Evolutionary conservation across 73 alveolate genomes (phyloP).

Genomic region (Uronychia binucleata): DNA sequence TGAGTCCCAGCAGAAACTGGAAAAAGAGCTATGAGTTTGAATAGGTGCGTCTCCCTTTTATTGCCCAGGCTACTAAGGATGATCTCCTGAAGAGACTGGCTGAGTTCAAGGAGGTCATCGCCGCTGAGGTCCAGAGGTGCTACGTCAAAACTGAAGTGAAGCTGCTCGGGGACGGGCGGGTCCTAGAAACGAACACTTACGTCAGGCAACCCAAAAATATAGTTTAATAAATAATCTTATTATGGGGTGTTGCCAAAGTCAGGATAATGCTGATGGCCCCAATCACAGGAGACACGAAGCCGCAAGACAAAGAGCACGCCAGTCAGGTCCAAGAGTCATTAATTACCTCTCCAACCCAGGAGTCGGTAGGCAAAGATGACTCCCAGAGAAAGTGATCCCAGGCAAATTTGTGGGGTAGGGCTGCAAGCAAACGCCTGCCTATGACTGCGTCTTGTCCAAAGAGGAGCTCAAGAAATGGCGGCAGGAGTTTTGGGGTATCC

Average conservation of each 20-base stretch:
- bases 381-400: conserved; percentile 23
- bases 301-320: background rate
- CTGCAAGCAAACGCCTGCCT: conserved; percentile 51
- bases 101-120: background rate
- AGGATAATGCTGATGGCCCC: background rate
- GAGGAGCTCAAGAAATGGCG: conserved; percentile 66
- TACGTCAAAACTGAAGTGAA: background rate
- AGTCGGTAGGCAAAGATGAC: background rate
- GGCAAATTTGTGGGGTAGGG: conserved; percentile 49
- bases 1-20: background rate
- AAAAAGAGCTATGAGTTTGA: background rate
- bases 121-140: background rate
- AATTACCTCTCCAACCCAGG: conserved; percentile 10
- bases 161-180: background rate
- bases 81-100: background rate
- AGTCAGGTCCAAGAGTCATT: conserved; percentile 1
- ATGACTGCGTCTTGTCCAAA: conserved; percentile 42
- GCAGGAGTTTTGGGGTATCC: conserved; percentile 57
- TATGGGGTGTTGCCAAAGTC: background rate
- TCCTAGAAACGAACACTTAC: background rate
- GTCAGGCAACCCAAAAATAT: background rate
- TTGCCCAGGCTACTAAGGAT: background rate
- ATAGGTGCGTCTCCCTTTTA: background rate
- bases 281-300: background rate
- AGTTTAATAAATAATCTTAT: background rate